Percentiles rank a stretch among this genome's conserved stretches.
Evolutionary conservation across 768 basidiomycete genomes (phyloP).

Genomic region (Pisolithus microcarpus): DNA sequence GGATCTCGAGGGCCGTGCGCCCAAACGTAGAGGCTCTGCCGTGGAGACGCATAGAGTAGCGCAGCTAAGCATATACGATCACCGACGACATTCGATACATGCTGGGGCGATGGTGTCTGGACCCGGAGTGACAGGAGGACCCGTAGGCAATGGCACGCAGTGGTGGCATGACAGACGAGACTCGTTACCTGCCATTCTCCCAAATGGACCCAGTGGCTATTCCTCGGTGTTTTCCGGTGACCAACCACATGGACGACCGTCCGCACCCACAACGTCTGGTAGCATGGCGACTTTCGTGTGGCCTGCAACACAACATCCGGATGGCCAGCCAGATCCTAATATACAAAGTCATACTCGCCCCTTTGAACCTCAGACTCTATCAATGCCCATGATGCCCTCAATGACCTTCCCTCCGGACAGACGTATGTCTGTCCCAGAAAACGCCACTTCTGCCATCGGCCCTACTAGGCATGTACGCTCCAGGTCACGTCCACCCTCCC

Average conservation of each 20-base stretch:
- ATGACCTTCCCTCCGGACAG: constrained; percentile 57
- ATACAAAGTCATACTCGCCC: constrained; percentile 35
- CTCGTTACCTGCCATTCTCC: constrained; percentile 62
- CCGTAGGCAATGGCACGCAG: constrained; percentile 24
- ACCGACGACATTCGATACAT: constrained; percentile 73
- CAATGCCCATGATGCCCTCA: constrained; percentile 50
- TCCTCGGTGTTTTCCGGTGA: constrained; percentile 56
- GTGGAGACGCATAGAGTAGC: constrained; percentile 73
- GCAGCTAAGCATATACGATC: constrained; percentile 61
- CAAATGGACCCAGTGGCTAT: constrained; percentile 49
- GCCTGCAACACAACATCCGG: constrained; percentile 45
- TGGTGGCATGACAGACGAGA: constrained; percentile 74
- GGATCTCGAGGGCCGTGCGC: constrained; percentile 59
- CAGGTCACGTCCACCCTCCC: constrained; percentile 66
- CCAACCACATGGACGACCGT: constrained; percentile 55
- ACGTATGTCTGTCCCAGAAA: constrained; percentile 70
- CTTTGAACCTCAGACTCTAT: constrained; percentile 42
- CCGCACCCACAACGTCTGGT: constrained; percentile 49
- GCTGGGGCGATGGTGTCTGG: constrained; percentile 38
- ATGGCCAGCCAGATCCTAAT: constrained; percentile 41
- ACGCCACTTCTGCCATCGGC: constrained; percentile 36
- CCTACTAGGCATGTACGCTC: constrained; percentile 53
- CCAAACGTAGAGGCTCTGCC: constrained; percentile 79
- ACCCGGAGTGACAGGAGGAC: constrained; percentile 20
- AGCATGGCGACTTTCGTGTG: constrained; percentile 69